Percentiles rank a stretch among this genome's conserved stretches.
Evolutionary conservation across 2,329 filamentous ascomycete species (phyloP).

Genomic region (Bretziella fagacearum): DNA sequence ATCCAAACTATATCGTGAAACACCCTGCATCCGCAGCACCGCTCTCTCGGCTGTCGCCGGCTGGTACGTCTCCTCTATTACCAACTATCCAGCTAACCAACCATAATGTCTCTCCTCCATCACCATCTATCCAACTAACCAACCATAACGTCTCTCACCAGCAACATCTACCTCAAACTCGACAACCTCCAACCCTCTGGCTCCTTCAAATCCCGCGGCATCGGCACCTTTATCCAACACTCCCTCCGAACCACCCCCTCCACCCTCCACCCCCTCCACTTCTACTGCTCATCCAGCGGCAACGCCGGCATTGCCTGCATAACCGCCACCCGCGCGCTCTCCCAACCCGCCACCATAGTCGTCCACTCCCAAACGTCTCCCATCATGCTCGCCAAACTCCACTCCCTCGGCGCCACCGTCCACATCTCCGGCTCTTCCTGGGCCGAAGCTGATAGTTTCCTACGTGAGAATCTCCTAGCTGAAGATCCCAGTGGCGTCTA

Average conservation of each 20-base stretch:
- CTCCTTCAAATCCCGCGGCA: conserved; percentile 67
- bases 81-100: background rate
- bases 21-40: conserved; percentile 51
- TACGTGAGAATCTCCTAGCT: conserved; percentile 40
- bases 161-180: conserved; percentile 67
- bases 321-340: conserved; percentile 48
- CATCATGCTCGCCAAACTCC: conserved; percentile 55
- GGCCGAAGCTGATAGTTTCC: conserved; percentile 50
- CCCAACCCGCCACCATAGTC: conserved; percentile 55
- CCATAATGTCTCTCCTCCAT: background rate
- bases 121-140: background rate
- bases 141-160: conserved; percentile 15
- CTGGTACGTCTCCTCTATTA: conserved; percentile 36
- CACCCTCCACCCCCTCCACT: conserved; percentile 34
- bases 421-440: conserved; percentile 51
- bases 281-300: conserved; percentile 66
- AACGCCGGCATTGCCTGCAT: conserved; percentile 76
- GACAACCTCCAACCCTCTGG: conserved; percentile 68
- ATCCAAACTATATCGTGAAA: conserved; percentile 25
- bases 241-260: background rate
- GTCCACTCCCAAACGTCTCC: conserved; percentile 49
- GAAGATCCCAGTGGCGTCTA: conserved; percentile 40
- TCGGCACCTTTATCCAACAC: conserved; percentile 46
- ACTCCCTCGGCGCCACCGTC: conserved; percentile 50
- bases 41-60: conserved; percentile 52